Conservation (phyloP, 2,329 filamentous ascomycete species). For the Penicillium capsulatum region DNA sequence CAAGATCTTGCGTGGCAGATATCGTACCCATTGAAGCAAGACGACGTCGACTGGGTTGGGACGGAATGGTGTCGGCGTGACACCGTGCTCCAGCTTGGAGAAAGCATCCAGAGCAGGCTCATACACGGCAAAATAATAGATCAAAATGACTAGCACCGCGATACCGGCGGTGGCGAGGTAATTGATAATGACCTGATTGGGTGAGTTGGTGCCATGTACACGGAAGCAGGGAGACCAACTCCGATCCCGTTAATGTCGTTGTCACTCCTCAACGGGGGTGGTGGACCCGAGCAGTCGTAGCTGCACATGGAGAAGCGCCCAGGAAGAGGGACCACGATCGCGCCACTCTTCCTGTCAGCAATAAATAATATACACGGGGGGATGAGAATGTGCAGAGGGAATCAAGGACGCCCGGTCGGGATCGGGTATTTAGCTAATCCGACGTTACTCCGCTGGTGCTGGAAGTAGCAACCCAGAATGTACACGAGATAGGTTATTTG, state of each 20-base stretch:
- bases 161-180: conserved; percentile 8
- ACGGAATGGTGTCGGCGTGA: background rate
- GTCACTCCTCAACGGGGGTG: background rate
- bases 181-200: conserved; percentile 5
- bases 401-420: no score
- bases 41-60: conserved; percentile 6
- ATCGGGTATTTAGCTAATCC: no score
- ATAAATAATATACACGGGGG: no score
- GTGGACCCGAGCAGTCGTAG: background rate
- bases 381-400: no score
- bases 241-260: background rate
- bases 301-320: background rate
- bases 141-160: conserved; percentile 1
- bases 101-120: conserved; percentile 5
- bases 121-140: conserved; percentile 5
- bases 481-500: no score
- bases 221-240: background rate
- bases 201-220: conserved; percentile 29
- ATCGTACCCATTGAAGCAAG: conserved; percentile 1
- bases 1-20: background rate
- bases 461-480: no score
- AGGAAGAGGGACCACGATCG: no score
- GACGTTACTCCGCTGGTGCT: no score
- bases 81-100: background rate
- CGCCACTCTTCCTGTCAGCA: background rate